Base-by-base conservation (phyloP, 2,329 filamentous ascomycete species). In the Pestalotiopsis sp. region DNA sequence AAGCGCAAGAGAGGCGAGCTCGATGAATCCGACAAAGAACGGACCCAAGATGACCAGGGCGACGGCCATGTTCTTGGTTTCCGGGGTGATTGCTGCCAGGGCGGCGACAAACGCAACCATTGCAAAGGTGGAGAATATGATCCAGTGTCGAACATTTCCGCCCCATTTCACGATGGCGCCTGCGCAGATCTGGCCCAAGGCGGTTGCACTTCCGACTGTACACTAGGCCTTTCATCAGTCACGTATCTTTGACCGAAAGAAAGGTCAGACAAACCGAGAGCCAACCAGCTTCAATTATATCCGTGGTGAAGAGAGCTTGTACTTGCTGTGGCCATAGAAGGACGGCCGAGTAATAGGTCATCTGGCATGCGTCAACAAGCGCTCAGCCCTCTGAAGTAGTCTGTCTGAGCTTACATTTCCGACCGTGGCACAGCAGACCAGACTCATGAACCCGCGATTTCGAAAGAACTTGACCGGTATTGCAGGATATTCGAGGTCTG, bases 271-370 rank as follows among this genome's bases (percentile, higher is more conserved):
- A 68, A 70, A 75, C 74, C 31, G 79, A 80, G 2, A 81, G 73
- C 78, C 79, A 81, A 14, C 79, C 79, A 13, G 71, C 79, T 45
- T 80, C 80, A 6, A 71, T 77, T 11, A 80, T 75, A 49, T 80
- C 74, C 0, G 70, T 75, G 4, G 79, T 80, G 67, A 80, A 81
- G 2, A 81, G 73, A 17, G 76, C 73, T 20, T 73, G 72, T 2
- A 81, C 75, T 58, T 80, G 79, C 61, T 80, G 77, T 1, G 79
- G 79, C 78, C 78, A 80, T 1, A 81, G 73, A 1, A 80, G 70
- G 1, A 80, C 77, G 0, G 79, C 78, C 3, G 73, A 75, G 64
- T 74, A 76, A 66, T 78, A 78, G n/a, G 75, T 77, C 76, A 78
- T 77, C 74, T 75, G 23, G 23, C 23, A 3, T 1, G 31, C n/a